These are phyloP conservation scores for Apiotrichum porosum DNA, from an alignment of 1,284 basidiomycete genomes.

Conservation along the genomic window DNA sequence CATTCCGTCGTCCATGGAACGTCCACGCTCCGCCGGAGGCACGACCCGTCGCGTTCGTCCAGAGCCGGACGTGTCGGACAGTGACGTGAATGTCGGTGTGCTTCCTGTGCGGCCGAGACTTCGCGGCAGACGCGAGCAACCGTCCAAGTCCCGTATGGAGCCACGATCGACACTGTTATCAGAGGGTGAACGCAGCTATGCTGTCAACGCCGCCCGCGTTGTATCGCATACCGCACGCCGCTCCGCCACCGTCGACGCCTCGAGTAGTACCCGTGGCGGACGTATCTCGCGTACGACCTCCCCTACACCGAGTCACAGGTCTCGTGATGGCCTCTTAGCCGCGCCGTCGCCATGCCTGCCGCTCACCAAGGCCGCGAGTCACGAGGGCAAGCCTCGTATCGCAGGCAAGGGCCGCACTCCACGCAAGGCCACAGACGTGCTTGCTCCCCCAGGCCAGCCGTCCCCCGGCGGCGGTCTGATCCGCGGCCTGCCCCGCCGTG, in stretches of 20 bases:
- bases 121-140: background rate
- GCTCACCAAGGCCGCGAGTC: slow-evolving; percentile 10
- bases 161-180: slow-evolving; percentile 51
- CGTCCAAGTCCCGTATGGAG: background rate
- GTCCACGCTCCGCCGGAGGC: slow-evolving; percentile 23
- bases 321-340: slow-evolving; percentile 3
- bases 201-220: slow-evolving; percentile 61
- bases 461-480: background rate
- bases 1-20: slow-evolving; percentile 12
- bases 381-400: slow-evolving; percentile 31
- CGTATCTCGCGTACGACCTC: slow-evolving; percentile 6
- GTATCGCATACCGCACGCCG: background rate
- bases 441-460: background rate
- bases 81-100: slow-evolving; percentile 29
- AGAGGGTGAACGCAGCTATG: slow-evolving; percentile 82
- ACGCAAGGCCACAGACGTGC: slow-evolving; percentile 7
- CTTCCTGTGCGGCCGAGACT: slow-evolving; percentile 5
- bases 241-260: background rate
- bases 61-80: slow-evolving; percentile 44
- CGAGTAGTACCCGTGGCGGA: background rate
- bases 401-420: slow-evolving; percentile 41
- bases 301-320: slow-evolving; percentile 1
- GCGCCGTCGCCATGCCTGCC: slow-evolving; percentile 4
- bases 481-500: slow-evolving; percentile 21
- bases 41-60: background rate